Conservation (phyloP, 768 basidiomycete genomes). For the Lactifluus pinguis region DNA sequence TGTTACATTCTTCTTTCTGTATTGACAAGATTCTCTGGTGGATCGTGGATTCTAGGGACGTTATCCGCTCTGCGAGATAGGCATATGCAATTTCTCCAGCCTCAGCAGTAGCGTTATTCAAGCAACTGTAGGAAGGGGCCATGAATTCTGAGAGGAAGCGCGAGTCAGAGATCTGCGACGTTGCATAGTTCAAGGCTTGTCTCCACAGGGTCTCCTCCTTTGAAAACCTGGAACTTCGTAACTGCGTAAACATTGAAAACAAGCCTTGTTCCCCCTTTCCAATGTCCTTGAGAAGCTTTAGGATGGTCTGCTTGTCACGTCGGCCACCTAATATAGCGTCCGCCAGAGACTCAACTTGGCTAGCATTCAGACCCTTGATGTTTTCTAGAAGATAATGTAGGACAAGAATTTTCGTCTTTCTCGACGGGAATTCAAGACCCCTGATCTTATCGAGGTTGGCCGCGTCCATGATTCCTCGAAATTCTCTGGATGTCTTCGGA, state of each 20-base stretch:
- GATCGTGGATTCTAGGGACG: neutral
- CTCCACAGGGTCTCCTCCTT: constrained; percentile 2
- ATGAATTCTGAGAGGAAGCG: constrained; percentile 6
- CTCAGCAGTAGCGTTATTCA: neutral
- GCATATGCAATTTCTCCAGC: neutral
- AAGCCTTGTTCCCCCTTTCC: neutral
- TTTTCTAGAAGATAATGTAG: neutral
- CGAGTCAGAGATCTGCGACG: neutral
- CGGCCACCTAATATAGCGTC: neutral
- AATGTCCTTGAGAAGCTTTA: neutral
- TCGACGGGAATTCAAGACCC: neutral
- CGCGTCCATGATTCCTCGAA: neutral
- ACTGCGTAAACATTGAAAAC: too few species aligned
- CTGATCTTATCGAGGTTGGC: neutral
- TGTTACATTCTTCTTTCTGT: constrained; percentile 8
- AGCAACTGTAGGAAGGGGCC: neutral
- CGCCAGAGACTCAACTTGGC: neutral
- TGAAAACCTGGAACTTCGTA: neutral
- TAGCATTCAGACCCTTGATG: neutral
- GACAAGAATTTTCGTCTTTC: neutral
- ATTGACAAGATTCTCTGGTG: neutral
- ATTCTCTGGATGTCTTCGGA: neutral
- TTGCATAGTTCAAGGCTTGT: neutral
- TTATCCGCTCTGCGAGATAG: constrained; percentile 2
- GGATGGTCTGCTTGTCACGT: neutral